Evolutionary conservation across 2,329 filamentous ascomycete genomes (phyloP).

Genomic region (Phyllosticta ampelicida): DNA sequence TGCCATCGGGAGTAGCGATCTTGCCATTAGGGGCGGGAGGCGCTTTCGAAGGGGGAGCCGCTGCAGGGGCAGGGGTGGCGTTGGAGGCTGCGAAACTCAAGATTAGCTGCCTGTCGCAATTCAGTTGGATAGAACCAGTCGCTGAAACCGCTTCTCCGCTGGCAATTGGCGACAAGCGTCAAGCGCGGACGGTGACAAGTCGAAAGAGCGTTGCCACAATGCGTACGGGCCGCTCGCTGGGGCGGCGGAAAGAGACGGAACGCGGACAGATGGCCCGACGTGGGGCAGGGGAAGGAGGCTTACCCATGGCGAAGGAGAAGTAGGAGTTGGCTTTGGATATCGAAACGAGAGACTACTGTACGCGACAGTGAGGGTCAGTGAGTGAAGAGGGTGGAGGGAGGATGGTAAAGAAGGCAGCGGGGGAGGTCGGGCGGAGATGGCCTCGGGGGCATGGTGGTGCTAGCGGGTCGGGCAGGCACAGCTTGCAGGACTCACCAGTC

Average conservation of each 20-base stretch:
- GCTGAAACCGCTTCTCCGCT: neutral
- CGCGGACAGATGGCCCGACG: neutral
- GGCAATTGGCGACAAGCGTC: constrained; percentile 2
- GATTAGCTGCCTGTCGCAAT: constrained; percentile 8
- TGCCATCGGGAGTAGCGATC: constrained; percentile 36
- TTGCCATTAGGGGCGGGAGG: constrained; percentile 40
- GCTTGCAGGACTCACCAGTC: constrained; percentile 24
- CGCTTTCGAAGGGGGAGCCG: constrained; percentile 33
- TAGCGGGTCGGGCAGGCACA: constrained; percentile 5
- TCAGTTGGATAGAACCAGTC: neutral
- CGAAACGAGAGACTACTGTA: constrained; percentile 26
- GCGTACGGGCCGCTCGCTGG: neutral
- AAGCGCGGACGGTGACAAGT: neutral
- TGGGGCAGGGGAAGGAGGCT: constrained; percentile 13
- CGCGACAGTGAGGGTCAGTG: constrained; percentile 17
- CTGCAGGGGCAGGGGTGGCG: constrained; percentile 31
- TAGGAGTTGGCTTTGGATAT: constrained; percentile 20
- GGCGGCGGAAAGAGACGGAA: neutral
- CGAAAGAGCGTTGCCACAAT: neutral
- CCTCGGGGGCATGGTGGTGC: constrained; percentile 5
- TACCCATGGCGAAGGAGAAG: constrained; percentile 28
- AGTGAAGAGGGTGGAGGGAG: constrained; percentile 9
- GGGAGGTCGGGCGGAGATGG: constrained; percentile 21
- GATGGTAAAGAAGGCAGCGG: constrained; percentile 13
- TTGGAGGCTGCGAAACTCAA: constrained; percentile 30